Conservation (phyloP, 2,329 filamentous ascomycete genomes). For the Bertia moriformis region DNA sequence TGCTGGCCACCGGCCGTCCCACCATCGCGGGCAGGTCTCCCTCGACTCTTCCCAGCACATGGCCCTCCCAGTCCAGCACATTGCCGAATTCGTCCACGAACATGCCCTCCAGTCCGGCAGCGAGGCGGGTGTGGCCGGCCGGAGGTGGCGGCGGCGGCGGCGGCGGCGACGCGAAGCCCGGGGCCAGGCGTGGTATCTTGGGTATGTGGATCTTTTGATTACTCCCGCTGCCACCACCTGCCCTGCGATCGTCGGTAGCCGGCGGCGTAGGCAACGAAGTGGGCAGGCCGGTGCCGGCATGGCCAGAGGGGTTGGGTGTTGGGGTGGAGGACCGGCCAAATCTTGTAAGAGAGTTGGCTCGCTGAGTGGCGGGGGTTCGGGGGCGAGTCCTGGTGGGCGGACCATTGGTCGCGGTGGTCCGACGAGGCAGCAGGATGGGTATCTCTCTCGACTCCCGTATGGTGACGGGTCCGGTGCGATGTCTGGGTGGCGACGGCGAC, state of each 20-base stretch:
- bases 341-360: no score
- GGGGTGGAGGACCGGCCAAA: background rate
- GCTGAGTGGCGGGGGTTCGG: background rate
- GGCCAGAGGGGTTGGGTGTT: background rate
- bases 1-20: constrained; percentile 26
- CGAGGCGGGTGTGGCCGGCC: constrained; percentile 18
- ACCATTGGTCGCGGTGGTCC: background rate
- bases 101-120: constrained; percentile 27
- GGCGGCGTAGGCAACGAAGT: background rate
- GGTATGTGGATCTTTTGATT: constrained; percentile 18
- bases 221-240: constrained; percentile 1
- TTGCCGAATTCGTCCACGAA: constrained; percentile 38
- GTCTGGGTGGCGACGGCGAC: no score
- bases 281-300: background rate
- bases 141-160: no score
- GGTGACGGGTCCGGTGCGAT: background rate
- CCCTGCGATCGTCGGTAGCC: no score
- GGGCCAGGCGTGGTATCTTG: constrained; percentile 23
- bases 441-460: background rate
- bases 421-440: background rate
- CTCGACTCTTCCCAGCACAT: constrained; percentile 33
- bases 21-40: constrained; percentile 41
- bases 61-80: constrained; percentile 31
- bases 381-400: background rate
- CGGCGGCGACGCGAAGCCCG: constrained; percentile 12